A percentile compares a stretch with the other conserved stretches of the same genome.
phyloP scores from a whole-genome alignment of 2,329 filamentous ascomycete species.

The Fusarium subtropicale region DNA sequence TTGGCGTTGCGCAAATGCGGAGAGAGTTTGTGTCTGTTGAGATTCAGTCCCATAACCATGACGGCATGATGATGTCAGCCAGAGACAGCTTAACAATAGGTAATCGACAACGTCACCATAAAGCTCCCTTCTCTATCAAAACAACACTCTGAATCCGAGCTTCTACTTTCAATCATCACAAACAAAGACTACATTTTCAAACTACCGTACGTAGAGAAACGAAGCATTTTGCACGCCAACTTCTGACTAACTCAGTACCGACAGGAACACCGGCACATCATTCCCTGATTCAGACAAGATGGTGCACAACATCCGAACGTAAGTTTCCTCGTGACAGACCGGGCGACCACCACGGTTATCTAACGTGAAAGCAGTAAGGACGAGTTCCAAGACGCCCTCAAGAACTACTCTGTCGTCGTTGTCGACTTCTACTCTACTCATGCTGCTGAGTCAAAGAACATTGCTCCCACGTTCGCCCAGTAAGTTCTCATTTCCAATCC shows the following conservation, averaged over 20 bases:
- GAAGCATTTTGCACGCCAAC: neutral
- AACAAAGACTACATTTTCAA: neutral
- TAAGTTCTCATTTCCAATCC: neutral
- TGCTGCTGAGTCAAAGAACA: constrained; percentile 22
- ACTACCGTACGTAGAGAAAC: neutral
- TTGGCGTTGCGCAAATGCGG: neutral
- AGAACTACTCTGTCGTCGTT: constrained; percentile 22
- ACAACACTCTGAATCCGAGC: neutral
- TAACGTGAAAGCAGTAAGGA: constrained; percentile 13
- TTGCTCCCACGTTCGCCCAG: constrained; percentile 33
- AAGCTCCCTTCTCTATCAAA: constrained; percentile 2
- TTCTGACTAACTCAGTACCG: constrained; percentile 2
- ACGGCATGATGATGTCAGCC: constrained; percentile 38
- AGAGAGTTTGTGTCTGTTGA: neutral
- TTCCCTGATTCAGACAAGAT: constrained; percentile 18
- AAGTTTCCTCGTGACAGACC: neutral
- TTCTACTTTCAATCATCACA: neutral
- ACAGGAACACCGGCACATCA: neutral
- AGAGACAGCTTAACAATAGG: neutral
- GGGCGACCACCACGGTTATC: neutral
- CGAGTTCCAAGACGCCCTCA: constrained; percentile 30
- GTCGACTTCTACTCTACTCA: constrained; percentile 35
- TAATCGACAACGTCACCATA: constrained; percentile 24
- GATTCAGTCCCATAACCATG: constrained; percentile 10
- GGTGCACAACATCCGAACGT: constrained; percentile 37